Percentiles rank a stretch among this genome's conserved stretches.
Evolutionary conservation across 371 early-diverging fungal genomes (phyloP).

Genomic region (Rhizomucor miehei): DNA sequence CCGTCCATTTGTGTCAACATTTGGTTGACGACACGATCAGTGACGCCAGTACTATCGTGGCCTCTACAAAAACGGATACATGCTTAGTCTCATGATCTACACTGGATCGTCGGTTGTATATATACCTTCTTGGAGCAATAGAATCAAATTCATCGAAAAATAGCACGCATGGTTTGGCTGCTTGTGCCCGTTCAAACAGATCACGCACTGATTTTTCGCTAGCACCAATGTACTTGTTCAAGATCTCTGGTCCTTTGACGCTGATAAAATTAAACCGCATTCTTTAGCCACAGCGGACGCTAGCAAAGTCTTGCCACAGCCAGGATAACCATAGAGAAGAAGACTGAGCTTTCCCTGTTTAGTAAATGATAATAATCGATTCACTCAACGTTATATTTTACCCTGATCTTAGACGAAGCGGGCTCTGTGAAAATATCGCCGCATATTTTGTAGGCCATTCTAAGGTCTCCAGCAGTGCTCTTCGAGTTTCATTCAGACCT

Average conservation of each 20-base stretch:
- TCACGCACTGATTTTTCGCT: slow-evolving; percentile 88
- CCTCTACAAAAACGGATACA: slow-evolving; percentile 49
- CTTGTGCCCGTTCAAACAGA: slow-evolving; percentile 91
- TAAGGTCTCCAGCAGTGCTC: slow-evolving; percentile 83
- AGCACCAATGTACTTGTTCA: slow-evolving; percentile 97
- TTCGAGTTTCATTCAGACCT: slow-evolving; percentile 70
- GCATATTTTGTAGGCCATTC: slow-evolving; percentile 96
- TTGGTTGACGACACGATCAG: slow-evolving; percentile 95
- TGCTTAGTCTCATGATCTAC: background rate
- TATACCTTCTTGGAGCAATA: slow-evolving; percentile 80
- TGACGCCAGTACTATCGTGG: slow-evolving; percentile 90
- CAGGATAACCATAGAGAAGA: slow-evolving; percentile 93
- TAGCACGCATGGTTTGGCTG: slow-evolving; percentile 85
- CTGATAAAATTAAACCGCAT: slow-evolving; percentile 93
- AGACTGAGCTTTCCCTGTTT: slow-evolving; percentile 46
- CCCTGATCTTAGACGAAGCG: slow-evolving; percentile 89
- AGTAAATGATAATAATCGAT: background rate
- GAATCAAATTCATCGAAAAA: slow-evolving; percentile 99
- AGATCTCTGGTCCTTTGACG: slow-evolving; percentile 94
- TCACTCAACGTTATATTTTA: slow-evolving; percentile 18
- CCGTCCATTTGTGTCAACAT: slow-evolving; percentile 97
- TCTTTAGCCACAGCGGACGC: slow-evolving; percentile 93
- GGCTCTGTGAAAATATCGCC: slow-evolving; percentile 81
- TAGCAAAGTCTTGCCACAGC: slow-evolving; percentile 92
- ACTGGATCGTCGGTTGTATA: too few species aligned